Base-by-base conservation (phyloP, 306 rosid species). In the Fagus sylvatica region DNA sequence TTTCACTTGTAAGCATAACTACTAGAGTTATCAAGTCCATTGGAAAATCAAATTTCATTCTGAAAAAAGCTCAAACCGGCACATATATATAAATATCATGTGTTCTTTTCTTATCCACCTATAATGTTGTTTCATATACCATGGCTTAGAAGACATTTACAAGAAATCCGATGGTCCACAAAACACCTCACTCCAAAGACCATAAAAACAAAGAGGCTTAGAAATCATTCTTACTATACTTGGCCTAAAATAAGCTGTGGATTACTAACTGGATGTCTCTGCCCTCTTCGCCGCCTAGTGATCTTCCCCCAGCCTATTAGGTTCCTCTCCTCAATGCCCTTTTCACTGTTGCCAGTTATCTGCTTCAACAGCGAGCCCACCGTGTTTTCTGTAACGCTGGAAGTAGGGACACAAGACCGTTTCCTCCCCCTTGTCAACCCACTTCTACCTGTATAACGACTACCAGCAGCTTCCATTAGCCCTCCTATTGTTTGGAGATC, bases 401-500 rank as follows among this genome's bases (percentile, higher is more conserved):
- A 80, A 72, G 80, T 33, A 66, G 97, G 82, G 65, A 78, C 55
- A 54, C 79, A 68, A 8, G 91, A 82, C 74, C 83, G 79, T 81
- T 62, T 85, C 81, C 76, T 84, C 54, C 90, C 91, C 79, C 85
- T 77, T 4, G 76, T 61, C 53, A 34, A 73, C 66, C 77, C 85
- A 61, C 60, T 85, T 84, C 82, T 88, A 71, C 85, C 77, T 30
- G 75, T 70, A 75, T 78, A 73, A 65, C 34, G 78, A 77, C 75
- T 51, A 68, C 84, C 82, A 6, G 86, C 79, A 66, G 87, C 85
- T 80, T 85, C 90, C 79, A 92, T 85, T 7, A 91, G 92, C 7
- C 97, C 87, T 71, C 90, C 98, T 15, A 95, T 89, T 49, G 78
- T 82, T 81, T 91, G 93, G 84, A 95, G 93, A 88, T 95, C 98